Evolutionary conservation across 331 rosid species (phyloP).

Genomic region (Malus hybrid): DNA sequence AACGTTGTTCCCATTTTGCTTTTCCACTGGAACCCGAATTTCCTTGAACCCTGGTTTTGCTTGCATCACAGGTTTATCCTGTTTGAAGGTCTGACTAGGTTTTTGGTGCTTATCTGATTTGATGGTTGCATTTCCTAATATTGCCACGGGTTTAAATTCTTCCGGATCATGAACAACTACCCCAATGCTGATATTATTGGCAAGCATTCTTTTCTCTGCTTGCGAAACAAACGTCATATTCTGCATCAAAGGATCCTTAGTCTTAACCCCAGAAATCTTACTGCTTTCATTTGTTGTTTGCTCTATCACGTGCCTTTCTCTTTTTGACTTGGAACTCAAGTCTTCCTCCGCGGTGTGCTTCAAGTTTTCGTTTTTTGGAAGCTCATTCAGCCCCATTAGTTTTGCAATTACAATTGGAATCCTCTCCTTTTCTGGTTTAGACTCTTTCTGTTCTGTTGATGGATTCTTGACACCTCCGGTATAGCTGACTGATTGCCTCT

Average conservation of each 20-base stretch:
- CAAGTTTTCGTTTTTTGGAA: constrained; percentile 34
- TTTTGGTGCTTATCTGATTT: constrained; percentile 27
- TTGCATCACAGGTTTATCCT: constrained; percentile 4
- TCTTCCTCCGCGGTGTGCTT: constrained; percentile 24
- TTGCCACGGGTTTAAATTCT: background rate
- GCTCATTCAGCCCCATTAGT: constrained; percentile 83
- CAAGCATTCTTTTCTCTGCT: background rate
- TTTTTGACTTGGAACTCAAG: constrained; percentile 25
- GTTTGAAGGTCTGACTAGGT: background rate
- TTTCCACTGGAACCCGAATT: constrained; percentile 22
- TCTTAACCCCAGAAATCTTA: constrained; percentile 5
- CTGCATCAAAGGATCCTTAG: background rate
- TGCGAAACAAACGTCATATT: background rate
- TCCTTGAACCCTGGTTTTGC: constrained; percentile 29
- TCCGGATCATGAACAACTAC: background rate
- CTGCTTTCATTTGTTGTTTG: constrained; percentile 27
- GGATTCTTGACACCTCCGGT: constrained; percentile 19
- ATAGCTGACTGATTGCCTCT: constrained; percentile 40
- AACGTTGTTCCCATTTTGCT: constrained; percentile 28
- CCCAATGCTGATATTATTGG: background rate
- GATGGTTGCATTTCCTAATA: background rate
- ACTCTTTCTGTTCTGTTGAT: constrained; percentile 25
- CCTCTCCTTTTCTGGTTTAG: constrained; percentile 54
- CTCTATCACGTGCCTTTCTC: constrained; percentile 18
- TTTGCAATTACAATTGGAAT: constrained; percentile 87